These are phyloP conservation scores for Sporothrix brasiliensis DNA, from an alignment of 2,329 filamentous ascomycete species.

Conservation along the genomic window DNA sequence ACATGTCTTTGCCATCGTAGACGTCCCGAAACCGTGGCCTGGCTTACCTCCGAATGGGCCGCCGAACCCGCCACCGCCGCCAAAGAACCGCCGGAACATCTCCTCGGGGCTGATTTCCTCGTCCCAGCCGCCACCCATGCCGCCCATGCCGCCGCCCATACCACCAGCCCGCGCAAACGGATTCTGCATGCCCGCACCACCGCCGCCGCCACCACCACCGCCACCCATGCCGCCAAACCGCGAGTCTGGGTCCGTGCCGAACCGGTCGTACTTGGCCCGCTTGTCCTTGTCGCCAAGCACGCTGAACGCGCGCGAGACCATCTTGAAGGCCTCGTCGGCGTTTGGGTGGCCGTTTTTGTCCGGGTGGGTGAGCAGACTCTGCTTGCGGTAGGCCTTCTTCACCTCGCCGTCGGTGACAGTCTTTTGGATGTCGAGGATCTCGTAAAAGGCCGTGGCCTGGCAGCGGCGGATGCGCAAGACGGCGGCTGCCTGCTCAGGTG, in stretches of 20 bases:
- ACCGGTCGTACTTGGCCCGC: conserved; percentile 82
- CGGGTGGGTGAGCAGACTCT: conserved; percentile 91
- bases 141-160: conserved; percentile 57
- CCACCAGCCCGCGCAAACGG: conserved; percentile 42
- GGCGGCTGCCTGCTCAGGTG: conserved; percentile 85
- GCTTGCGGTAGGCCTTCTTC: conserved; percentile 96
- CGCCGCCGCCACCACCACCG: conserved; percentile 46
- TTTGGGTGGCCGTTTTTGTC: conserved; percentile 98
- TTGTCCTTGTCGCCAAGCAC: conserved; percentile 93
- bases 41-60: conserved; percentile 55
- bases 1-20: too few species aligned
- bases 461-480: conserved; percentile 88
- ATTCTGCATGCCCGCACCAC: conserved; percentile 45
- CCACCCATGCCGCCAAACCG: conserved; percentile 67
- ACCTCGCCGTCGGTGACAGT: conserved; percentile 80
- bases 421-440: conserved; percentile 74
- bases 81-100: conserved; percentile 95
- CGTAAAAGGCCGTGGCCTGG: conserved; percentile 86
- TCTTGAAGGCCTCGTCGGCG: conserved; percentile 97
- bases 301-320: conserved; percentile 92
- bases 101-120: conserved; percentile 96
- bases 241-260: conserved; percentile 89
- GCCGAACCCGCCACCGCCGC: conserved; percentile 60
- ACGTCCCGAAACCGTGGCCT: too few species aligned
- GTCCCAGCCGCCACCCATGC: conserved; percentile 68